Conservation (phyloP, 176 grass and related monocot species). For the Avena insularis region DNA sequence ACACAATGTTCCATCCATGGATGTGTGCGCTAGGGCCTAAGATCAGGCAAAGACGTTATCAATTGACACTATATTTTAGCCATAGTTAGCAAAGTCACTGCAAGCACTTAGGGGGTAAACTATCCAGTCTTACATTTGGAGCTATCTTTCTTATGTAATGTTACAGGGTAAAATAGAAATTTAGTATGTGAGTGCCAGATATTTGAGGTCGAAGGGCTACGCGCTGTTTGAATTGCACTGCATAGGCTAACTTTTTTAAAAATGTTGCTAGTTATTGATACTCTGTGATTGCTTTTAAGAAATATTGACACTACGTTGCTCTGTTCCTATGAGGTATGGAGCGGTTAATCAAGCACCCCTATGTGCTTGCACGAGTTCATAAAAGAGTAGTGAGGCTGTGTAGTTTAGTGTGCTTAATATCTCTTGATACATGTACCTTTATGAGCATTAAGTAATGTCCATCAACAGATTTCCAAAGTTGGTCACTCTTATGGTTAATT, state of each 20-base stretch:
- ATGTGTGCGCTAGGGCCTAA: background rate
- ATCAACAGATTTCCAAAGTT: background rate
- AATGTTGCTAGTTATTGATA: background rate
- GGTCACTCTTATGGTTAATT: background rate
- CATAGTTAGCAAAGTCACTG: background rate
- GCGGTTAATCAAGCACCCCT: conserved; percentile 3
- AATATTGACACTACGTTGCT: background rate
- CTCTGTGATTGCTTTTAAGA: conserved; percentile 1
- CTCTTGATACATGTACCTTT: background rate
- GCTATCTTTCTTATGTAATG: conserved; percentile 7
- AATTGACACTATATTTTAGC: background rate
- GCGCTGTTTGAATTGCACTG: background rate
- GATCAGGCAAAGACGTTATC: background rate
- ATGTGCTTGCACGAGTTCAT: conserved; percentile 21
- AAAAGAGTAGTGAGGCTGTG: background rate
- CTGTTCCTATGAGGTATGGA: background rate
- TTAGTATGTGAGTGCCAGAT: background rate
- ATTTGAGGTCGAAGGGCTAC: background rate
- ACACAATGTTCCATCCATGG: background rate
- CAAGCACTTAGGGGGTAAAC: background rate
- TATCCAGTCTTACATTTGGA: conserved; percentile 6
- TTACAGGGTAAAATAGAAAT: conserved; percentile 6
- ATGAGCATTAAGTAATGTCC: conserved; percentile 7
- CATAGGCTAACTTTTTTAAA: background rate
- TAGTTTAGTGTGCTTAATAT: conserved; percentile 17